Evolutionary conservation across 441 rosid species (phyloP), one percentile per base, ranked within the genome.

Genomic region (Rhodomyrtus psidioides): DNA sequence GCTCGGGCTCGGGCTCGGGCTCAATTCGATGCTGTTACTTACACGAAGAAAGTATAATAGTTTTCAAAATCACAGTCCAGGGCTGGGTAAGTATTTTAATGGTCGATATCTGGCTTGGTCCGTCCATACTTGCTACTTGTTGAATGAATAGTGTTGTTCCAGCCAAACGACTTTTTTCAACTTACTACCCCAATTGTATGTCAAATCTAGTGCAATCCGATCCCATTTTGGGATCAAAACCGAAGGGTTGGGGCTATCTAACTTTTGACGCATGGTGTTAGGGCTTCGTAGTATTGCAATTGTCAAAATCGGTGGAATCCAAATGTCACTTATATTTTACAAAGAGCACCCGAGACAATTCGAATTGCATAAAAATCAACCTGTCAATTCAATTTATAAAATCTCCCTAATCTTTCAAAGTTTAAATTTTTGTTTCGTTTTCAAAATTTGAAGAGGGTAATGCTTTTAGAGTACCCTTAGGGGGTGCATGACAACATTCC

Each of bases 1-100:
- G 70, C 21, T 0, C 6, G 21, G 70, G 70, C 19, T 6, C 0
- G 34, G 34, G 34, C 9, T 6, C 0, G 14, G 0, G 39, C 21
- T 59, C 0, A 1, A 21, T 39, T 0, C 0, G 0, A 27, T 3
- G 34, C 5, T 14, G 19, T 14, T 13, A n/a, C n/a, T 59, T 6
- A 27, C n/a, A 24, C 2, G 14, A 10, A 56, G 13, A 56, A 56
- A 56, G 27, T 56, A 55, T 24, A 55, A n/a, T 59, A 59, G 10
- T 28, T 60, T 60, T 6, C 7, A 30, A 62, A 62, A 28, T 16
- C 75, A 15, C 16, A 62, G 6, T 13, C 59, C 59, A 56, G 5
- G 5, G 59, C 59, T 24, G 59, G 59, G 27, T 56, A 23, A 24
- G 59, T 9, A 56, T 56, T 24, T 56, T 56, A 10, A 56, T 10